Evolutionary conservation across 805 yeast genomes (phyloP), one percentile per base, ranked within the genome.

Genomic region (Kodamaea neixiangensis): DNA sequence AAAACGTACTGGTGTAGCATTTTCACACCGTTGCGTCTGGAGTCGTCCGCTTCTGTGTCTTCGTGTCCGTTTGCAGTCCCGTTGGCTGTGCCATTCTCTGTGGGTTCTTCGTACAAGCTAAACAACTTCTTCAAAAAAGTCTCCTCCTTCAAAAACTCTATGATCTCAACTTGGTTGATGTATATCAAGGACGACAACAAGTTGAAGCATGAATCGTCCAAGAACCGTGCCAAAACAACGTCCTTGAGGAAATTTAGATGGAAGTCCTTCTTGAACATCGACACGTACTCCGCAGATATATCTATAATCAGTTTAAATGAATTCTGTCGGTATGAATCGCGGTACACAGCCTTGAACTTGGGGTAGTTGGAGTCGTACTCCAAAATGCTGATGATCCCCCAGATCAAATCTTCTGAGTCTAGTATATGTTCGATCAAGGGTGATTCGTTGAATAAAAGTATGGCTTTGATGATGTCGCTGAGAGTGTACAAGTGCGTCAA

Each of bases 361-460:
- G 97, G 97, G 60, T 80, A 89, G 50, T 89, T 96, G 0, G 94
- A 87, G 65, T 94, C 97, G 66, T 90, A 73, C 66, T 94, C 99
- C 44, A 93, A 68, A 10, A 90, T 86, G 0, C 97, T 96, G 10
- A 86, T 79, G 3, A 89, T 69, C 1, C 87, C 87, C 59, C 65
- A 43, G 7, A 72, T 61, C 37, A 66, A 69, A 7, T 61, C 62
- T 46, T 71, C 75, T 7, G 63, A 52, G 3, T 63, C 57, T 3
- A 73, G 53, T 10, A 74, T 61, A 41, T 66, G 68, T 43, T 71
- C 77, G 11, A 74, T 54, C 10, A 74, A 54, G 5, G 57, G 18
- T 5, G 63, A 56, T 45, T 92, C 97, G 60, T 88, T 89, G 67
- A 86, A 85, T 22, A 87, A 71, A 15, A 90, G 74, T 34, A 86